Evolutionary conservation across 2,329 filamentous ascomycete genomes (phyloP).

Genomic region (Talaromyces sp.): DNA sequence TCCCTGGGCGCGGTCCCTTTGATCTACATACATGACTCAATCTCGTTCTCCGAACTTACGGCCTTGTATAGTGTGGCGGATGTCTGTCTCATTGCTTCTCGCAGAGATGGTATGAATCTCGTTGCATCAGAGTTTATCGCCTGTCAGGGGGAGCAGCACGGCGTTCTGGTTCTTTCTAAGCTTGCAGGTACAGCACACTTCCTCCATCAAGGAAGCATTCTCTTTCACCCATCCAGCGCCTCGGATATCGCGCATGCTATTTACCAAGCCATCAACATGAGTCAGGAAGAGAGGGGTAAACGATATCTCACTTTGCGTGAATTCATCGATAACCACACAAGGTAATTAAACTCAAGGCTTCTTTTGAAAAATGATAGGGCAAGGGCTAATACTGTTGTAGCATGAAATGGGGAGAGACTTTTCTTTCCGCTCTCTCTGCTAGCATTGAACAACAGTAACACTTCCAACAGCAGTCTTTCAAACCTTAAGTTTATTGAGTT

Average conservation of each 20-base stretch:
- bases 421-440: too few species aligned
- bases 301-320: constrained; percentile 81
- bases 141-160: constrained; percentile 77
- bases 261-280: constrained; percentile 85
- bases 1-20: constrained; percentile 95
- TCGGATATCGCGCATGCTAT: constrained; percentile 86
- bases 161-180: constrained; percentile 88
- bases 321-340: constrained; percentile 92
- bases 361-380: too few species aligned
- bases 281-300: constrained; percentile 67
- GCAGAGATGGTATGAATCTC: constrained; percentile 93
- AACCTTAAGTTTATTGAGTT: too few species aligned
- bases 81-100: constrained; percentile 81
- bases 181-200: constrained; percentile 90
- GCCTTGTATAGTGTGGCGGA: constrained; percentile 88
- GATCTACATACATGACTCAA: constrained; percentile 90
- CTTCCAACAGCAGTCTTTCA: too few species aligned
- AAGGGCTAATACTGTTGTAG: too few species aligned
- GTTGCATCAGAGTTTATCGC: constrained; percentile 97
- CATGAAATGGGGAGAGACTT: too few species aligned
- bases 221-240: constrained; percentile 93
- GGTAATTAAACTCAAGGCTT: constrained; percentile 28
- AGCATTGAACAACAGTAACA: too few species aligned
- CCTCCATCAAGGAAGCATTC: constrained; percentile 71
- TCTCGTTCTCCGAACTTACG: constrained; percentile 90